Evolutionary conservation across 169 alveolate species (phyloP), one percentile per base, ranked within the genome.

Genomic region (Plasmodium relictum): DNA sequence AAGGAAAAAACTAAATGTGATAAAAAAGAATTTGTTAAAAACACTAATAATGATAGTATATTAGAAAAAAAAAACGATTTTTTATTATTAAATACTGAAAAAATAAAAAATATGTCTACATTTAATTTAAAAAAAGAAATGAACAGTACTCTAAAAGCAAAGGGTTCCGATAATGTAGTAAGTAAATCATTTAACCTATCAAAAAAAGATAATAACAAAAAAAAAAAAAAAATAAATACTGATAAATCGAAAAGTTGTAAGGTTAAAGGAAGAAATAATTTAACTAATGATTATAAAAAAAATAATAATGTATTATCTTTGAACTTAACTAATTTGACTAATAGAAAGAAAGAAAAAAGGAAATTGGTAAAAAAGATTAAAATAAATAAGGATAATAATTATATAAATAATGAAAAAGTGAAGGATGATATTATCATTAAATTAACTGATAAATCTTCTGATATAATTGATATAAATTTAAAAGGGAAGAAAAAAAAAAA

Each of bases 401-500:
- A 1, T 48, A 48, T 48, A 48, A 48, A 48, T 48, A 50, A n/a
- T 4, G 44, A 0, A 41, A 20, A 31, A 65, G 31, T 6, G 12
- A 61, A 16, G 22, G 9, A 18, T 65, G 56, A 5, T 22, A 70
- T 59, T 8, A 65, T 10, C 16, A 4, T 22, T n/a, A 73, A 50
- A 24, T 10, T 26, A 10, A 72, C 6, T 50, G 54, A 54, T 16
- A 24, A 20, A 24, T 12, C 59, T 20, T 20, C 48, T 3, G 69
- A 22, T 61, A 54, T 39, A 16, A 1, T 16, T 14, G 26, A n/a
- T 22, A 45, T 3, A 63, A 14, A 14, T 12, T n/a, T 14, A 56
- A 39, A 70, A 45, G 39, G 39, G 63, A 44, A 18, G 44, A 70
- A 45, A 45, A 70, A 66, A 37, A 22, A 24, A 18, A 73, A 73